phyloP scores from a whole-genome alignment of 371 early-diverging fungal genomes.

The Gilbertella persicaria region DNA sequence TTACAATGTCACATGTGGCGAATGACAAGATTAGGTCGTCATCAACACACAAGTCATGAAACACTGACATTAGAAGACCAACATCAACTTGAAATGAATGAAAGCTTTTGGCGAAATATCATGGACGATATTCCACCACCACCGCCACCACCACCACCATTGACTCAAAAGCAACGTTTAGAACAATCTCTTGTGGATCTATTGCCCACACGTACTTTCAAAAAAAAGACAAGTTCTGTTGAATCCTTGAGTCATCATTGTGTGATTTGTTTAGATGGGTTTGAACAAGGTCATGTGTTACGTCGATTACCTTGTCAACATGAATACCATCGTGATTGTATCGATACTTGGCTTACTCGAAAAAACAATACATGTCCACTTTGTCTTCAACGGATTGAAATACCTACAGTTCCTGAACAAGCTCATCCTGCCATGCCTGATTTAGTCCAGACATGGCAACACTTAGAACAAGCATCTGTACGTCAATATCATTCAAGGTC shows the following conservation, averaged over 20 bases:
- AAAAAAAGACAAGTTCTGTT: neutral
- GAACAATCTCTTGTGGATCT: constrained; percentile 10
- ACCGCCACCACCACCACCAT: neutral
- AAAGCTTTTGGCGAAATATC: constrained; percentile 15
- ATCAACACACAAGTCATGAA: constrained; percentile 5
- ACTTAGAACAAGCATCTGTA: neutral
- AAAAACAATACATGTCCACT: constrained; percentile 53
- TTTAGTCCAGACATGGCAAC: neutral
- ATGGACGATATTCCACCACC: constrained; percentile 9
- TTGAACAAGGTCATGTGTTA: constrained; percentile 57
- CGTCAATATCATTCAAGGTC: neutral
- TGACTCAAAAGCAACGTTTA: constrained; percentile 6
- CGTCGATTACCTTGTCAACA: constrained; percentile 75
- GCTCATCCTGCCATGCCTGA: neutral
- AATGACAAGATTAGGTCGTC: neutral
- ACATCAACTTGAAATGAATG: constrained; percentile 8
- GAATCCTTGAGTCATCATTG: constrained; percentile 36
- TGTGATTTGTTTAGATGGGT: constrained; percentile 78
- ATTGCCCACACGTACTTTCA: constrained; percentile 20
- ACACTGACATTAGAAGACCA: constrained; percentile 12
- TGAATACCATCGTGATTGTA: constrained; percentile 78
- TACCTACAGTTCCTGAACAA: constrained; percentile 12
- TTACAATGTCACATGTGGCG: constrained; percentile 29
- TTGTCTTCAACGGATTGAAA: constrained; percentile 26
- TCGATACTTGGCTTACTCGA: constrained; percentile 62